Base-by-base conservation (phyloP, 352 stramenopile species). In the Phytophthora fragariae region DNA sequence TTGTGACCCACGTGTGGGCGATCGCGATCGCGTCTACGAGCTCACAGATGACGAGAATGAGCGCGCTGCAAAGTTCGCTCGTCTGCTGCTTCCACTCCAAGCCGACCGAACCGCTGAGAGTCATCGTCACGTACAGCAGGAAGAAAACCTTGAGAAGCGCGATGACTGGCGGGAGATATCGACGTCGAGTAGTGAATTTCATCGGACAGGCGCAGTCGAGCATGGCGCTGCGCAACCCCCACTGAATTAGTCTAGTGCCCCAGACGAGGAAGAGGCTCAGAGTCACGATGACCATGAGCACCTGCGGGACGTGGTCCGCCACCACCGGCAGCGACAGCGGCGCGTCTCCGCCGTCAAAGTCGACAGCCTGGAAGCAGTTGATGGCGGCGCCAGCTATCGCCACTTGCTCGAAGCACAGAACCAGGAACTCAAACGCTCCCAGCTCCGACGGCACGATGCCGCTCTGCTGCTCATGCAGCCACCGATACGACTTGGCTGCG, bases 351-450 rank as follows among this genome's bases (percentile, higher is more conserved):
- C 64, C 53, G 27, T 62, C 57, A 10, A 65, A 70, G 53, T 74
- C 61, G 47, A 55, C 19, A 35, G 64, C 72, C 44, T 75, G 69
- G 62, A 78, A 81, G 65, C 74, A 81, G 39, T 81, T 81, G 37
- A 81, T 59, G 61, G 72, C 74, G 3, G 74, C 74, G n/a, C 74
- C 74, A 35, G 70, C 74, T 50, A 81, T 70, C 10, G 63, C 56
- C 27, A 81, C 69, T 52, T 81, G 74, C 65, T 81, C 70, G 49
- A 81, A 78, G 35, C 69, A 78, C 27, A 81, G 58, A 47, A 81
- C 74, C 17, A 78, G 70, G 54, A 81, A 81, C 47, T 81, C 70
- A 52, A 81, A 78, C 41, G 56, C 9, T 29, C 74, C 74, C 56
- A 81, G 53, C 41, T 81, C 74, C 49, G 73, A 74, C 19, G 67